A percentile compares a stretch with the other conserved stretches of the same genome.
Conservation (phyloP, 257 asterid genomes). For the Ophiorrhiza pumila region DNA sequence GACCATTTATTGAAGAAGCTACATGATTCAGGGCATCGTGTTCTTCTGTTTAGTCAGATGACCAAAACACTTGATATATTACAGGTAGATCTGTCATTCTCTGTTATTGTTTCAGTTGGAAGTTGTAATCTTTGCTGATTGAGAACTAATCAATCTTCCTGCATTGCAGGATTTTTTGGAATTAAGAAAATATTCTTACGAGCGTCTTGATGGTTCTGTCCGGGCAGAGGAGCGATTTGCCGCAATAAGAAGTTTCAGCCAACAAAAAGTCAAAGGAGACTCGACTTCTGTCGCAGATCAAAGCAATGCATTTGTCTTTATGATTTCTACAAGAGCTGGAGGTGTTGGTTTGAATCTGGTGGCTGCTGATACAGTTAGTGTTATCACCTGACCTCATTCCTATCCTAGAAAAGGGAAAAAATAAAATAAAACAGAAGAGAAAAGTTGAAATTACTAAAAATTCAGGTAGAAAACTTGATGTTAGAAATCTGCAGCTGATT, state of each 20-base stretch:
- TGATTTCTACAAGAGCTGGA: constrained; percentile 98
- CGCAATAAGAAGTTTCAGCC: constrained; percentile 89
- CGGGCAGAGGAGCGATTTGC: constrained; percentile 97
- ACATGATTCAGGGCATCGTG: constrained; percentile 66
- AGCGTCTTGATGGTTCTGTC: constrained; percentile 95
- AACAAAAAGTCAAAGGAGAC: constrained; percentile 28
- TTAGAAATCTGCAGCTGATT: neutral
- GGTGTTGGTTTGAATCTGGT: constrained; percentile 97
- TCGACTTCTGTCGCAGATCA: constrained; percentile 29
- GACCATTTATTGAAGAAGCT: constrained; percentile 76
- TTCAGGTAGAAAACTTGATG: neutral
- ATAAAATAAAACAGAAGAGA: neutral
- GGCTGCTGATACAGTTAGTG: constrained; percentile 95
- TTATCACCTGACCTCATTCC: neutral
- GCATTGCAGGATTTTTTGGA: constrained; percentile 79
- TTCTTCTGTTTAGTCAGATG: constrained; percentile 93
- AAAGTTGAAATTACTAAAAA: neutral
- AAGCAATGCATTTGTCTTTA: constrained; percentile 59
- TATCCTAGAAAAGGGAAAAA: neutral
- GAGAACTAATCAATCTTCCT: neutral
- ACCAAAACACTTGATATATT: constrained; percentile 88
- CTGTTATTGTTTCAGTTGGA: neutral
- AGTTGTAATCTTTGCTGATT: neutral
- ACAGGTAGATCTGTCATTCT: constrained; percentile 52
- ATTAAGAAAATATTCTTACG: constrained; percentile 75